phyloP scores from a whole-genome alignment of 140 eudicot species.

The Cichorium intybus region DNA sequence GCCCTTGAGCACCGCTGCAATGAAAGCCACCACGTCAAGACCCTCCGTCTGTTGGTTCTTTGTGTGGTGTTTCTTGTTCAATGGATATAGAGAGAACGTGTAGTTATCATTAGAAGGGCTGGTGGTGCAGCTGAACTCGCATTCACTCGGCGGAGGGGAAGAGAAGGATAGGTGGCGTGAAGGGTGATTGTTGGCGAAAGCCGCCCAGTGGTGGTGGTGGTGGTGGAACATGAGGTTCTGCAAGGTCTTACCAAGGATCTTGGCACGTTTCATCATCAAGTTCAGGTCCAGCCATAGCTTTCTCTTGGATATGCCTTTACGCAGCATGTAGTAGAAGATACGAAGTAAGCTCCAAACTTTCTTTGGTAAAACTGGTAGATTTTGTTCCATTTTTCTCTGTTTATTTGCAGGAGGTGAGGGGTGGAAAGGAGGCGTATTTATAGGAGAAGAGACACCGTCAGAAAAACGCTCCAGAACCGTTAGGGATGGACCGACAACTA shows the following conservation, averaged over 20 bases:
- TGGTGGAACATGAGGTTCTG: constrained; percentile 55
- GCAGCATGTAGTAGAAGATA: constrained; percentile 42
- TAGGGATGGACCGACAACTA: background rate
- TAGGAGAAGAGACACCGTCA: constrained; percentile 8
- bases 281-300: constrained; percentile 44
- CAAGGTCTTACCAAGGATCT: constrained; percentile 40
- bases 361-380: constrained; percentile 40
- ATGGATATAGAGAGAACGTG: constrained; percentile 17
- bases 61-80: constrained; percentile 17
- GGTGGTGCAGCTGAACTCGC: constrained; percentile 62
- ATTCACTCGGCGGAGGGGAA: constrained; percentile 29
- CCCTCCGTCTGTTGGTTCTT: constrained; percentile 6
- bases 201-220: constrained; percentile 27
- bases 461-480: background rate
- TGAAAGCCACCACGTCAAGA: constrained; percentile 5
- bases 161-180: constrained; percentile 13
- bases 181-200: constrained; percentile 1
- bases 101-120: constrained; percentile 35
- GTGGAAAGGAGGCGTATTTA: constrained; percentile 23
- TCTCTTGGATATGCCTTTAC: constrained; percentile 50
- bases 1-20: constrained; percentile 25
- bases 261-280: constrained; percentile 49
- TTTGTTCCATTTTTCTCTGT: constrained; percentile 46
- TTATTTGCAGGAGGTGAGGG: constrained; percentile 8
- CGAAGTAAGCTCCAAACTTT: constrained; percentile 45